Conservation (phyloP, 2,329 filamentous ascomycete genomes). For the Aspergillus uvarum region DNA sequence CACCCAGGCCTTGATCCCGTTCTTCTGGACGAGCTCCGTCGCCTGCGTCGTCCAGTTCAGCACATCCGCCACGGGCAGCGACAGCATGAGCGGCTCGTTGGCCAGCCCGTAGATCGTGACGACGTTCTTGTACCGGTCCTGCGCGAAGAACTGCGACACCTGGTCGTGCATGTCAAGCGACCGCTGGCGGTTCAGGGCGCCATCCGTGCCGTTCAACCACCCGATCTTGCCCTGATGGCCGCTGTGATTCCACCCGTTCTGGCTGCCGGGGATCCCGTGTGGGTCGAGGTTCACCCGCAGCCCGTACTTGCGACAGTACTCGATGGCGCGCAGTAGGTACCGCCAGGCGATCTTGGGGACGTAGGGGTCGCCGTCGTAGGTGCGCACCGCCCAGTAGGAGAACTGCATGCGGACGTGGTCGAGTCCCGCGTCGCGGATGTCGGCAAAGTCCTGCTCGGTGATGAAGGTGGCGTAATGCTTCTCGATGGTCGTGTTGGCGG, state of each 20-base stretch:
- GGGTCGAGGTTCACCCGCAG: constrained; percentile 90
- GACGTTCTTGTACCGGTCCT: constrained; percentile 88
- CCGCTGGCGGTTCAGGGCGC: constrained; percentile 72
- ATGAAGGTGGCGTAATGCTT: constrained; percentile 89
- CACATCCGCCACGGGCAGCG: constrained; percentile 64
- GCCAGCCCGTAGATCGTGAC: constrained; percentile 89
- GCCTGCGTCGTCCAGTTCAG: constrained; percentile 77
- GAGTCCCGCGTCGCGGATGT: constrained; percentile 82
- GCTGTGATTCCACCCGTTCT: constrained; percentile 98
- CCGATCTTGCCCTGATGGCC: constrained; percentile 75
- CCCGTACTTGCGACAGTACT: constrained; percentile 90
- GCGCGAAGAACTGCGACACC: constrained; percentile 87
- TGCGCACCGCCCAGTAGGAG: constrained; percentile 89
- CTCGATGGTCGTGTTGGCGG: constrained; percentile 70
- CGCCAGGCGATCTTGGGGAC: constrained; percentile 85
- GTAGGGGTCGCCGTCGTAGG: constrained; percentile 84
- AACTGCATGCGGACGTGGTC: constrained; percentile 97
- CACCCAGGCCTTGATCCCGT: constrained; percentile 70
- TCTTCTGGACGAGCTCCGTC: constrained; percentile 69
- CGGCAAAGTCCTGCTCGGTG: constrained; percentile 76
- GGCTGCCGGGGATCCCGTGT: constrained; percentile 86
- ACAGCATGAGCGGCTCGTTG: constrained; percentile 90
- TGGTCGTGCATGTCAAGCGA: constrained; percentile 84
- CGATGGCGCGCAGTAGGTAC: constrained; percentile 87
- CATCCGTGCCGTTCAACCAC: constrained; percentile 91